phyloP scores from a whole-genome alignment of 1,284 basidiomycete genomes.

The Thecaphora thlaspeos region DNA sequence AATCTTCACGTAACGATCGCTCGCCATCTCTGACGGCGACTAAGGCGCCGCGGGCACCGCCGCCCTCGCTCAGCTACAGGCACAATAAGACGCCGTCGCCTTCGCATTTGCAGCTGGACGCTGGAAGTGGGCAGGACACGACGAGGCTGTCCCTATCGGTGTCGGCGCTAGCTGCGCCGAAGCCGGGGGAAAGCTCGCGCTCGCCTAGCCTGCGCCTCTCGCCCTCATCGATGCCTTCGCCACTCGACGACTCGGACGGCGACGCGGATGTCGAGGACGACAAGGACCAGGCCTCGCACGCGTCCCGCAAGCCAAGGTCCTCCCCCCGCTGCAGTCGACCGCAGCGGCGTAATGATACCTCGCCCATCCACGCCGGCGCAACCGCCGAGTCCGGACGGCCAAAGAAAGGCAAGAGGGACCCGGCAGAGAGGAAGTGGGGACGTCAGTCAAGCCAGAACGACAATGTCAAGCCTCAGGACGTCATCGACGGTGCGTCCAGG shows the following conservation, averaged over 20 bases:
- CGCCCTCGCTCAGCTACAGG: constrained; percentile 11
- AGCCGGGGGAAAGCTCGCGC: neutral
- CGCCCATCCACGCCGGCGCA: too few species aligned
- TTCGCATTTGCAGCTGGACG: constrained; percentile 20
- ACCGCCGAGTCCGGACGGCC: too few species aligned
- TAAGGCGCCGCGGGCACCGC: neutral
- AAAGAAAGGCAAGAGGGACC: constrained; percentile 15
- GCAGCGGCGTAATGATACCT: too few species aligned
- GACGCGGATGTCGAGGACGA: constrained; percentile 31
- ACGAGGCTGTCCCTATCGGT: constrained; percentile 3
- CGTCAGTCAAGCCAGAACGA: constrained; percentile 25
- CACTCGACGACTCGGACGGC: constrained; percentile 17
- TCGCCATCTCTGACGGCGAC: neutral
- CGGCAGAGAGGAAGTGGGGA: constrained; percentile 30
- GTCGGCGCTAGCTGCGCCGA: too few species aligned
- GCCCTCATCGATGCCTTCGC: constrained; percentile 11
- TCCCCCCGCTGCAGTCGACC: constrained; percentile 19
- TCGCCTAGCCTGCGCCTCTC: constrained; percentile 7
- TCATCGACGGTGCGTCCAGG: too few species aligned
- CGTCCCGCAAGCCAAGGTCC: neutral
- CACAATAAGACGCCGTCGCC: constrained; percentile 15
- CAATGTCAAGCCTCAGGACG: constrained; percentile 2
- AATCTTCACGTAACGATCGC: too few species aligned
- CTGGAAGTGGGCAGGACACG: constrained; percentile 2
- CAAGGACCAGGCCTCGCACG: constrained; percentile 7